A percentile compares a stretch with the other conserved stretches of the same genome.
phyloP scores from a whole-genome alignment of 1,284 basidiomycete genomes.

The Apiotrichum porosum region DNA sequence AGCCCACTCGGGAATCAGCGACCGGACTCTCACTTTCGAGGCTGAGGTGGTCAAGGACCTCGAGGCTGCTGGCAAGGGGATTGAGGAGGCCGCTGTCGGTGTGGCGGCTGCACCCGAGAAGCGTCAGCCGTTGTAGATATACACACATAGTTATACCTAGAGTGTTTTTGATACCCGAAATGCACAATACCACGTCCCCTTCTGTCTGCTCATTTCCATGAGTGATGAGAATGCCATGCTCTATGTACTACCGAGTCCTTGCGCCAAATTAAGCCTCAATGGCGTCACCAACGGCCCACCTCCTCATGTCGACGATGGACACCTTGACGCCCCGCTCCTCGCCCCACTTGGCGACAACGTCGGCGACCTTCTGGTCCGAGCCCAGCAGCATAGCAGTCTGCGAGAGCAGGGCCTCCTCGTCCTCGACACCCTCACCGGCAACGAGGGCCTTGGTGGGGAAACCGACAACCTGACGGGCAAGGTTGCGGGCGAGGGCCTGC shows the following conservation, averaged over 20 bases:
- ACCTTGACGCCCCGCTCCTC: conserved; percentile 51
- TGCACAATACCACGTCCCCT: too few species aligned
- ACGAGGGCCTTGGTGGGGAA: conserved; percentile 67
- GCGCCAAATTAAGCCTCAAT: background rate
- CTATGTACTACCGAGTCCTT: too few species aligned
- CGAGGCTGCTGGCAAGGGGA: conserved; percentile 15
- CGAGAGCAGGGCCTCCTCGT: conserved; percentile 62
- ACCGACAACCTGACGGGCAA: conserved; percentile 81
- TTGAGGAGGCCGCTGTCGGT: conserved; percentile 16
- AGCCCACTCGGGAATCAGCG: background rate
- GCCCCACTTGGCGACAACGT: conserved; percentile 67
- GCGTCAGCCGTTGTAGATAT: background rate
- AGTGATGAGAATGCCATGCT: too few species aligned
- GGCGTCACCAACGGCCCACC: conserved; percentile 43
- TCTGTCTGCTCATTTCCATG: too few species aligned
- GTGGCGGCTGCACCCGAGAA: conserved; percentile 4
- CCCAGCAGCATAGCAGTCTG: conserved; percentile 74
- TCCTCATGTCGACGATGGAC: conserved; percentile 37
- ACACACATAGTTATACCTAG: background rate
- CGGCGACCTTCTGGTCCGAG: conserved; percentile 57
- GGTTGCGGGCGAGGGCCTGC: conserved; percentile 64
- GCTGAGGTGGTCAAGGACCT: conserved; percentile 6
- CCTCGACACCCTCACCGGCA: conserved; percentile 36
- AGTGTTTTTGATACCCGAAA: too few species aligned
- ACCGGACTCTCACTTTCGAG: background rate